Conservation (phyloP, 2,329 filamentous ascomycete genomes). For the Penicillium sp. region DNA sequence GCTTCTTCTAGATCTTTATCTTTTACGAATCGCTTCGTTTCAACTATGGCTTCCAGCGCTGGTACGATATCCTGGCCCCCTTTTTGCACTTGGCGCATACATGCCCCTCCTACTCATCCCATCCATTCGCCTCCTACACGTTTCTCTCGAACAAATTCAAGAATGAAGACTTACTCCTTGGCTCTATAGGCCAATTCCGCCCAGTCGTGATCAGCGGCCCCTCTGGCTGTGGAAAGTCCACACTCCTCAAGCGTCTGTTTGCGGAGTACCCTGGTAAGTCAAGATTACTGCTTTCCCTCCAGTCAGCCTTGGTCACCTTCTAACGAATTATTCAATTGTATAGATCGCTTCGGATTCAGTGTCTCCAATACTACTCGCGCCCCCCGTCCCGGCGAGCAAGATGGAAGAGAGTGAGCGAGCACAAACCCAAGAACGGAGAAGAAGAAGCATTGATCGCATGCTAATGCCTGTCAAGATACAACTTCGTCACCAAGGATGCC, state of each 20-base stretch:
- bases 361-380: slow-evolving; percentile 72
- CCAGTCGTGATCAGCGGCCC: slow-evolving; percentile 52
- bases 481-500: slow-evolving; percentile 70
- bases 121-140: not conserved
- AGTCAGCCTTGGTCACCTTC: not conserved
- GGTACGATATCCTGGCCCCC: slow-evolving; percentile 23
- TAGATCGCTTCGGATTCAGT: slow-evolving; percentile 12
- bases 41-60: slow-evolving; percentile 36
- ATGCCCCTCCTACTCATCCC: slow-evolving; percentile 3
- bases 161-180: not conserved
- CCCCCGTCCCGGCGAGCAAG: slow-evolving; percentile 74
- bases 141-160: not conserved
- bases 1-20: slow-evolving; percentile 4
- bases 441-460: not conserved
- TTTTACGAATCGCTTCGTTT: slow-evolving; percentile 10
- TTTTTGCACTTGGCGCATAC: not conserved
- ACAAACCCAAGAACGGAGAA: not conserved
- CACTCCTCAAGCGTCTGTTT: slow-evolving; percentile 51
- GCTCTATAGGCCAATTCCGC: slow-evolving; percentile 27
- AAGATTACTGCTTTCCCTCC: slow-evolving; percentile 18
- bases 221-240: slow-evolving; percentile 52
- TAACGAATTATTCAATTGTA: not conserved
- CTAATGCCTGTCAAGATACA: slow-evolving; percentile 51
- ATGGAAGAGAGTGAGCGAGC: slow-evolving; percentile 69
- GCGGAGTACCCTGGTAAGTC: slow-evolving; percentile 51